phyloP scores from a whole-genome alignment of 140 eudicot genomes.

The Flaveria floridana region DNA sequence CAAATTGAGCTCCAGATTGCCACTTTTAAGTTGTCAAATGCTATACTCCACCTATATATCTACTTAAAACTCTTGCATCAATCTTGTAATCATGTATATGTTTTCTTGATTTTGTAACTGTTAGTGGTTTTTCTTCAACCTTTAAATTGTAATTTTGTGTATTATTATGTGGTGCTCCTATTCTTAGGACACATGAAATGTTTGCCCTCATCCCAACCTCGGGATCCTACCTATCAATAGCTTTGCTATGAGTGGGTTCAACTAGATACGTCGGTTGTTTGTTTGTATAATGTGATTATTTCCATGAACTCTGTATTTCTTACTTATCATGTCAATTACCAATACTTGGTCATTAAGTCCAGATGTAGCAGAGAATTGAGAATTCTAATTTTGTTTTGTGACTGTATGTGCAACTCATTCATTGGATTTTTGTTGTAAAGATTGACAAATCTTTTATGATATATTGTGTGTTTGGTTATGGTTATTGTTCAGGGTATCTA shows the following conservation, averaged over 20 bases:
- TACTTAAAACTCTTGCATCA: not conserved
- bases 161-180: not conserved
- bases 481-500: constrained; percentile 58
- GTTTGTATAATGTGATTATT: too few relatives aligned
- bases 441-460: not conserved
- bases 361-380: too few relatives aligned
- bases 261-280: too few relatives aligned
- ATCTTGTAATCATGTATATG: not conserved
- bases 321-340: too few relatives aligned
- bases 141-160: not conserved
- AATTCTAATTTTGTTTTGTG: not conserved
- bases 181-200: too few relatives aligned
- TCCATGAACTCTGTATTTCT: too few relatives aligned
- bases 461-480: not conserved
- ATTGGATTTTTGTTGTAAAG: not conserved
- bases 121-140: too few relatives aligned
- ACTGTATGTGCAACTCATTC: not conserved
- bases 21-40: not conserved
- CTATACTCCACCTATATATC: too few relatives aligned
- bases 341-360: too few relatives aligned
- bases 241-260: too few relatives aligned
- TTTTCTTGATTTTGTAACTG: not conserved
- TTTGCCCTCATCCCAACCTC: too few relatives aligned
- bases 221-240: too few relatives aligned
- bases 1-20: not conserved